Evolutionary conservation across 2,329 filamentous ascomycete species (phyloP), one percentile per base, ranked within the genome.

Genomic region (Epichloe gansuensis): DNA sequence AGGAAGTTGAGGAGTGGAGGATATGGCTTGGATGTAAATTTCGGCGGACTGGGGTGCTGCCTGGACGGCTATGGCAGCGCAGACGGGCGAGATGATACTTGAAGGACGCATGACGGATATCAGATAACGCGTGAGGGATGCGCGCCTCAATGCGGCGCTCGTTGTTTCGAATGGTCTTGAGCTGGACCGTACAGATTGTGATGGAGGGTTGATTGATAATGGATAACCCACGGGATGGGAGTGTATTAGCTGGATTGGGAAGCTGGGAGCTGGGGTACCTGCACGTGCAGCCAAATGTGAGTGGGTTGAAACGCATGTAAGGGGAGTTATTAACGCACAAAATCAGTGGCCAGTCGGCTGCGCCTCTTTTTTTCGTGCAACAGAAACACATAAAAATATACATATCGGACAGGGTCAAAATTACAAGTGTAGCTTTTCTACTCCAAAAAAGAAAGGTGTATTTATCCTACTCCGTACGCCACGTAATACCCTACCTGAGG

Each of bases 11-110:
- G 64, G 56, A 23, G 64, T 58, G 50, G 63, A 54, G 31, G 65
- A 59, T 55, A 81, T 63, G 50, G 76, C 71, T 55, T 81, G 76
- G 58, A 80, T 68, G 69, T 75, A 77, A 66, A 81, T 67, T 53
- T 76, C 65, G 35, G 73, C 73, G 35, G 71, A 75, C 54, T 71
- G 71, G 42, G 70, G 67, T 42, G 67, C 58, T 53, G 70, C 68
- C 39, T 58, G 59, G 54, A 68, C 69, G 43, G 72, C 58, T 38
- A 69, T 61, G 15, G 70, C 67, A 54, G 69, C 69, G 56, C 69
- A 65, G n/a, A 78, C 62, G 48, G 69, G 64, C 31, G 70, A 65
- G 46, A 76, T 45, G 39, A 75, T 46, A 13, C 67, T 61, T 17
- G 66, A 55, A 55, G 68, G 57, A 58, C 67, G 72, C 75, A 77